These are phyloP conservation scores for Paramarasmius palmivorus DNA, from an alignment of 1,284 basidiomycete species.

Conservation along the genomic window DNA sequence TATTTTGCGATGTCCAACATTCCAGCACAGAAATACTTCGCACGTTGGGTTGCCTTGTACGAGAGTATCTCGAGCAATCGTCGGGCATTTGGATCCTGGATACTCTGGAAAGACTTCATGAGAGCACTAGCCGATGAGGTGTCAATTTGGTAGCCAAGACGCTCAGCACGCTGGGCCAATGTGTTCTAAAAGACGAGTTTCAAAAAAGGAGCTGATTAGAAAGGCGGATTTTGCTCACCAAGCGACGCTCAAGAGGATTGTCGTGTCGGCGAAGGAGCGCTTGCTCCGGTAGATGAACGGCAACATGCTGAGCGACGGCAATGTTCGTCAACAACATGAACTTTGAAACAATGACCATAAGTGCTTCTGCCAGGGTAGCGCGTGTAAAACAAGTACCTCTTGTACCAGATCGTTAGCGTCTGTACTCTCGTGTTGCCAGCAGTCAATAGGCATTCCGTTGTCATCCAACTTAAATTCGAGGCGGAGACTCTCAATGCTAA, in stretches of 20 bases:
- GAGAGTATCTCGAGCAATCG: slow-evolving; percentile 79
- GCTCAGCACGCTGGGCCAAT: slow-evolving; percentile 79
- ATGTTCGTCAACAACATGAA: slow-evolving; percentile 95
- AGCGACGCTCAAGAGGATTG: slow-evolving; percentile 85
- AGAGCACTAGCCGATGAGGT: slow-evolving; percentile 78
- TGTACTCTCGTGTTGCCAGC: slow-evolving; percentile 59
- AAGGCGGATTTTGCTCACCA: slow-evolving; percentile 50
- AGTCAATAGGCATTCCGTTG: slow-evolving; percentile 82
- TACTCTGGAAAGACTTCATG: slow-evolving; percentile 79
- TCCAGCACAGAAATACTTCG: slow-evolving; percentile 98
- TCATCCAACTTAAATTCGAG: slow-evolving; percentile 85
- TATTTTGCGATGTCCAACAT: slow-evolving; percentile 99
- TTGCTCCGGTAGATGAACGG: slow-evolving; percentile 92
- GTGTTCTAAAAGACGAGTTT: slow-evolving; percentile 52
- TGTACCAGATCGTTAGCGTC: slow-evolving; percentile 87
- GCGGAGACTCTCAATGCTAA: slow-evolving; percentile 73
- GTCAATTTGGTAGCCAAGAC: slow-evolving; percentile 86
- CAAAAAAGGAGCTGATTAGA: background rate
- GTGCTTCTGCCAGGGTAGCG: background rate
- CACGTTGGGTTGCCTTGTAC: slow-evolving; percentile 87
- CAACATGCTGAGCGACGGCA: slow-evolving; percentile 90
- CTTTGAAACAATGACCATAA: slow-evolving; percentile 37
- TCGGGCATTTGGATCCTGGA: slow-evolving; percentile 74
- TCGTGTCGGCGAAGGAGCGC: slow-evolving; percentile 94
- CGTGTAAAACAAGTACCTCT: slow-evolving; percentile 58